phyloP scores from a whole-genome alignment of 805 yeast genomes.

The Nakazawaea siamensis region DNA sequence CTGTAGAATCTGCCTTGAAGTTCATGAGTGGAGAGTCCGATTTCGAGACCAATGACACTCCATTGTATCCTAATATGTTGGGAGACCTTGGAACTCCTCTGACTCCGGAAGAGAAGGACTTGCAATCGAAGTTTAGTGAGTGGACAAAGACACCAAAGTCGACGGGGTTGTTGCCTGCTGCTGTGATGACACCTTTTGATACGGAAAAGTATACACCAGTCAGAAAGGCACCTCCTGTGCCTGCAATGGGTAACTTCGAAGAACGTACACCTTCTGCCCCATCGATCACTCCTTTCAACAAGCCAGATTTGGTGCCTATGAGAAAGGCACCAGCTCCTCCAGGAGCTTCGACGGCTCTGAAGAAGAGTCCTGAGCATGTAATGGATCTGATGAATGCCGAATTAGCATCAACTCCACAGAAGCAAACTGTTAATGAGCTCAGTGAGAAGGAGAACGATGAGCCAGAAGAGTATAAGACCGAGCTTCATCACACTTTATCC shows the following conservation, averaged over 20 bases:
- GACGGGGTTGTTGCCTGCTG: constrained; percentile 8
- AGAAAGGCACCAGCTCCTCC: constrained; percentile 56
- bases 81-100: not conserved
- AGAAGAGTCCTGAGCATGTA: not conserved
- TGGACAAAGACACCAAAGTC: constrained; percentile 30
- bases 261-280: constrained; percentile 2
- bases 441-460: not conserved
- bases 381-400: not conserved
- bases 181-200: constrained; percentile 11
- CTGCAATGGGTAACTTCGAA: too few species aligned
- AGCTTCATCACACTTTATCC: constrained; percentile 6
- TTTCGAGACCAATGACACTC: constrained; percentile 23
- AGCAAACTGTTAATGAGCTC: not conserved
- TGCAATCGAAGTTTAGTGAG: constrained; percentile 26
- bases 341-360: not conserved
- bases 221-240: constrained; percentile 34
- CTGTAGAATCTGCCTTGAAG: constrained; percentile 53
- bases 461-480: not conserved
- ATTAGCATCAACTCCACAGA: not conserved
- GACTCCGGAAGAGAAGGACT: constrained; percentile 19
- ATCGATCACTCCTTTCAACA: constrained; percentile 7
- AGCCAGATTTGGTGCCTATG: constrained; percentile 32
- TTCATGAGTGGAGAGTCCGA: constrained; percentile 42
- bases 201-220: constrained; percentile 25
- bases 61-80: constrained; percentile 9